Base-by-base conservation (phyloP, 1,284 basidiomycete species). In the Microbotryum scabiosae region DNA sequence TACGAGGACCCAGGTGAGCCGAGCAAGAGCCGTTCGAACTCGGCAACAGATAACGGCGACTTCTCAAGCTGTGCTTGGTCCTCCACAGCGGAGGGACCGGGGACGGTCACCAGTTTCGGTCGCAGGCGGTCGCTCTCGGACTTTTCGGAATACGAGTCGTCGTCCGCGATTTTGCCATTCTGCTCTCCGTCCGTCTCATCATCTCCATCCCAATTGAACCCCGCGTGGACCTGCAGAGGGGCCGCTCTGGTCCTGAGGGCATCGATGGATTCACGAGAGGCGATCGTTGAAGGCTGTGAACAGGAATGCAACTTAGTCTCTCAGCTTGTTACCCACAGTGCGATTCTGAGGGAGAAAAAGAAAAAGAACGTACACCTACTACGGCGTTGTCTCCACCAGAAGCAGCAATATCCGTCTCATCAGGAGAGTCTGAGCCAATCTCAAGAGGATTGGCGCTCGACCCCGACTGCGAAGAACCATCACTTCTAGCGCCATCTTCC, bases 1-100 rank as follows among this genome's bases (percentile, higher is more conserved):
- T 87, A 97, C 0, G 97, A 98, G 16, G 91, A 97, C 75, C 97
- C 92, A 5, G 96, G 96, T 0, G 93, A 94, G n/a, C 90, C 88
- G 30, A 97, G 81, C 43, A 99, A 82, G 23, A 92, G 78, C 18
- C 96, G 85, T 76, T 99, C 96, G 71, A 97, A 98, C 73, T 98
- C 94, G 51, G 87, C 83, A 60, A 86, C 86, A 1, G 94, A 97
- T 73, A 92, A 86, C 2, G 94, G 93, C n/a, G 79, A 79, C 75
- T 96, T 91, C 65, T 85, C 59, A 43, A 67, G 78, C 36, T 41
- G 14, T 41, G 36, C 16, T 41, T 41, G 36, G 36, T 41, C 16
- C 2, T 49, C 47, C 23, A 14, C 47, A 49, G 23, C 47, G 10
- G 21, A 49, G 21, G 21, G 21, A 49, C 14, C 47, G 23, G 26